Conservation (phyloP, 306 rosid genomes). For the Dryas octopetala region DNA sequence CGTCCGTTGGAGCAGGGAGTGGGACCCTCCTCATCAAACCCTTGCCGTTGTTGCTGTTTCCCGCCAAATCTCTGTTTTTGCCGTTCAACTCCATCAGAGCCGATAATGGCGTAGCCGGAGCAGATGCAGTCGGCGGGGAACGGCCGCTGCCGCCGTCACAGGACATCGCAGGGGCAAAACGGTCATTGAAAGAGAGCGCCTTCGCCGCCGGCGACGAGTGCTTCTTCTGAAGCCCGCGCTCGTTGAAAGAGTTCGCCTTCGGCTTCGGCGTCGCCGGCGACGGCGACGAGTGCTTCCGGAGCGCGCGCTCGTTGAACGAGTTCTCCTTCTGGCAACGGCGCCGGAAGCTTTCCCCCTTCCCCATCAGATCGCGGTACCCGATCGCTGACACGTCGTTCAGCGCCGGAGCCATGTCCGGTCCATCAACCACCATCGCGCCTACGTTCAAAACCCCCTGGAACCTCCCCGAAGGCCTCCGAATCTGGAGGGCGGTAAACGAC, state of each 20-base stretch:
- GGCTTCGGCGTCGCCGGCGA: constrained; percentile 26
- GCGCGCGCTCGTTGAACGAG: constrained; percentile 2
- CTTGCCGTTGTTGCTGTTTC: constrained; percentile 24
- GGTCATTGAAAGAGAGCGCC: too few relatives aligned
- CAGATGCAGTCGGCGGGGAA: too few relatives aligned
- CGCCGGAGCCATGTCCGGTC: constrained; percentile 49
- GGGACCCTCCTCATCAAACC: constrained; percentile 19
- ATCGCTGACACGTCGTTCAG: constrained; percentile 51
- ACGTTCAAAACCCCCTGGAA: constrained; percentile 77
- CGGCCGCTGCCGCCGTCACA: too few relatives aligned
- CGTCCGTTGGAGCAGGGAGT: constrained; percentile 12
- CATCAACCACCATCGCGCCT: constrained; percentile 49
- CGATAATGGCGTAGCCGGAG: constrained; percentile 43
- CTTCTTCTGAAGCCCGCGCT: neutral
- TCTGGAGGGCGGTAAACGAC: constrained; percentile 67
- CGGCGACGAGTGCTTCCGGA: constrained; percentile 11
- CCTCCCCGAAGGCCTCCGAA: constrained; percentile 82
- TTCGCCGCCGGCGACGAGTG: constrained; percentile 13
- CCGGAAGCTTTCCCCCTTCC: constrained; percentile 47
- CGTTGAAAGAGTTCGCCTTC: neutral
- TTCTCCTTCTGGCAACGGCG: constrained; percentile 36
- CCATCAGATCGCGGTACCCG: constrained; percentile 73
- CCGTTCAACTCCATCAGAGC: constrained; percentile 67
- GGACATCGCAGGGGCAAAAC: too few relatives aligned
- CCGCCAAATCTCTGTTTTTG: constrained; percentile 48